phyloP scores from a whole-genome alignment of 306 rosid species.

The Citrullus mucosospermus region DNA sequence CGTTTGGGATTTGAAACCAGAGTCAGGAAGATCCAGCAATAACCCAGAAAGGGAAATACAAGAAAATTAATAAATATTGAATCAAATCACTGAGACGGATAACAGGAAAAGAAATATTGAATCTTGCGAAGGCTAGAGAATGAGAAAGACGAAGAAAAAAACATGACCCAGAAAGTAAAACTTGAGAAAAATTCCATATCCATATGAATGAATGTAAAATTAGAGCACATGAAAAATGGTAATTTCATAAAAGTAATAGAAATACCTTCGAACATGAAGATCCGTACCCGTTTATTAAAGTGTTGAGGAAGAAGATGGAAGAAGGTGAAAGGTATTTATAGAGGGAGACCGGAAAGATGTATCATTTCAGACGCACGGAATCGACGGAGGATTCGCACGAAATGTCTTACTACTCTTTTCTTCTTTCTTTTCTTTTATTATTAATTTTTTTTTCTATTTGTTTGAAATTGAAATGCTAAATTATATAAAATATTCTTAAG shows the following conservation, averaged over 20 bases:
- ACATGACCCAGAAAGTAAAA: not conserved
- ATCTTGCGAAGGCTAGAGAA: not conserved
- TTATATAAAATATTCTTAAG: no score
- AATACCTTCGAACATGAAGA: conserved; percentile 2
- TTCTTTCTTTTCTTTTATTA: no score
- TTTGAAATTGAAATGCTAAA: no score
- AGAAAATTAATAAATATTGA: not conserved
- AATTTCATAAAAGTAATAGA: not conserved
- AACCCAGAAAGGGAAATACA: not conserved
- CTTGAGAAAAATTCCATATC: not conserved
- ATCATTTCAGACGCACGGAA: not conserved
- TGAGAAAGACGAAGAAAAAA: not conserved
- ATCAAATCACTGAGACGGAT: not conserved
- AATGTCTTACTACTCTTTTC: no score
- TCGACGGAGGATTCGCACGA: not conserved
- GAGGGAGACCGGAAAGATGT: not conserved
- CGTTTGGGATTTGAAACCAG: not conserved
- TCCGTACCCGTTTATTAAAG: not conserved
- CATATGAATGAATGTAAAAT: not conserved
- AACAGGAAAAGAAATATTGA: not conserved
- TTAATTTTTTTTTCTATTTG: no score
- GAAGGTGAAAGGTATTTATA: not conserved
- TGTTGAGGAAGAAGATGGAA: not conserved
- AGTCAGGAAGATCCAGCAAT: not conserved
- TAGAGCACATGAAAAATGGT: not conserved